A percentile compares a stretch with the other conserved stretches of the same genome.
phyloP scores from a whole-genome alignment of 2,329 filamentous ascomycete species.

The Fusarium illudens region DNA sequence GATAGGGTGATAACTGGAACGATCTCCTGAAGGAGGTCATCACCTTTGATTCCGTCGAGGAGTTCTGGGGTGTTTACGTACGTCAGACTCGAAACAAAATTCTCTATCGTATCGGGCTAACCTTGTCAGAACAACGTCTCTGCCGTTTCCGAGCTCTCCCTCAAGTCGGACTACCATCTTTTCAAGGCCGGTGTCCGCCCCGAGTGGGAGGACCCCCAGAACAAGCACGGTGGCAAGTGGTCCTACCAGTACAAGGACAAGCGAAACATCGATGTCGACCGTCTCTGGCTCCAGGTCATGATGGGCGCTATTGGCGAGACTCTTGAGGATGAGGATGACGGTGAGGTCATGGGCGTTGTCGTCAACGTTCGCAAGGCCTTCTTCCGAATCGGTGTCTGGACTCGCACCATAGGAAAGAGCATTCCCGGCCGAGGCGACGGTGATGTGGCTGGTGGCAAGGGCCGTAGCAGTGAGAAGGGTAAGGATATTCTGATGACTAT shows the following conservation, averaged over 20 bases:
- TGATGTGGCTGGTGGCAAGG: conserved; percentile 78
- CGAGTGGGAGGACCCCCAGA: conserved; percentile 98
- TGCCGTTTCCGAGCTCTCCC: conserved; percentile 90
- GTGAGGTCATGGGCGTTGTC: conserved; percentile 98
- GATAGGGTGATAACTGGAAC: conserved; percentile 97
- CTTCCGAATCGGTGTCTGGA: conserved; percentile 98
- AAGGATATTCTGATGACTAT: conserved; percentile 85
- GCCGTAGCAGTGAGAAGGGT: conserved; percentile 80
- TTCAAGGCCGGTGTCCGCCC: conserved; percentile 98
- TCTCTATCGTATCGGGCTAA: conserved; percentile 19
- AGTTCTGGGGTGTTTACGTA: conserved; percentile 99
- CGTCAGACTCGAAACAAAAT: conserved; percentile 48
- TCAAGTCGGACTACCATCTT: conserved; percentile 99
- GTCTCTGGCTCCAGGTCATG: conserved; percentile 97
- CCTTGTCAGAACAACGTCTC: conserved; percentile 91
- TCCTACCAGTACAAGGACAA: conserved; percentile 98
- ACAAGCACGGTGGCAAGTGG: conserved; percentile 99
- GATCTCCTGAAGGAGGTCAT: conserved; percentile 98
- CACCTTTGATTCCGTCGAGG: conserved; percentile 97
- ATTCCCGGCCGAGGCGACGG: conserved; percentile 79
- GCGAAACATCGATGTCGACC: conserved; percentile 88
- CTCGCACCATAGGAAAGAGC: conserved; percentile 87
- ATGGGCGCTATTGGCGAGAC: conserved; percentile 97
- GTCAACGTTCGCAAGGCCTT: conserved; percentile 99
- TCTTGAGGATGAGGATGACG: conserved; percentile 91